Evolutionary conservation across 2,329 filamentous ascomycete species (phyloP), one percentile per base, ranked within the genome.

Genomic region (Ascochyta lentis): DNA sequence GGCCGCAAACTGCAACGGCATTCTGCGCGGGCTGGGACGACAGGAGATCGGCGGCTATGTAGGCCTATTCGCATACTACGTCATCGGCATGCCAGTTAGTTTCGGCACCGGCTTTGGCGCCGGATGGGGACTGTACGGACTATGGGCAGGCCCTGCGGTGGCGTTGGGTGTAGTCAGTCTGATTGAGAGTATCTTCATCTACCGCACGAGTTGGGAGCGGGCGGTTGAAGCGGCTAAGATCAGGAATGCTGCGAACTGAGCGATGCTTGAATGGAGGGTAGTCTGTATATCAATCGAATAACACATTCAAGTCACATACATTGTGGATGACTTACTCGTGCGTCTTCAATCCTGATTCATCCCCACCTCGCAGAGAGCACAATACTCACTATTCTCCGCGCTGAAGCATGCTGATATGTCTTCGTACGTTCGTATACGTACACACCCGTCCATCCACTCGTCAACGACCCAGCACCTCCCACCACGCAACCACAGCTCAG

Each of bases 21-120:
- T 97, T 35, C 82, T 98, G 26, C 85, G 95, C 38, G 94, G 94
- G 12, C 84, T 98, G 15, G 95, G 95, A 3, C 86, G 90, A 54
- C 94, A 98, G 76, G 88, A 92, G 61, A 87, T 98, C 53, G 94
- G 94, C 12, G 93, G 94, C 0, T 96, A 94, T 66, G 88, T 93
- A 7, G 96, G 95, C 68, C 78, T 98, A 2, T 85, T 92, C 45
- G 88, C 89, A 22, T 97, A 97, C 78, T 99, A 98, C 75, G 79
- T 85, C 16, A 83, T 98, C 24, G 94, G 91, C 0, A 81, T 98
- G 76, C 94, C 95, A 0, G 85, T 96, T 31, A 91, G 89, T 35
- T 89, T 97, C 63, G 86, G 84, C 4, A 85, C 89, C 0, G 89
- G 88, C 0, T 96, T 98, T 73, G 89, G 86, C 0, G 78, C 93